Percentiles rank a stretch among this genome's conserved stretches.
Evolutionary conservation across 192 early-diverging fungal genomes (phyloP).

Genomic region (Geosiphon pyriformis): DNA sequence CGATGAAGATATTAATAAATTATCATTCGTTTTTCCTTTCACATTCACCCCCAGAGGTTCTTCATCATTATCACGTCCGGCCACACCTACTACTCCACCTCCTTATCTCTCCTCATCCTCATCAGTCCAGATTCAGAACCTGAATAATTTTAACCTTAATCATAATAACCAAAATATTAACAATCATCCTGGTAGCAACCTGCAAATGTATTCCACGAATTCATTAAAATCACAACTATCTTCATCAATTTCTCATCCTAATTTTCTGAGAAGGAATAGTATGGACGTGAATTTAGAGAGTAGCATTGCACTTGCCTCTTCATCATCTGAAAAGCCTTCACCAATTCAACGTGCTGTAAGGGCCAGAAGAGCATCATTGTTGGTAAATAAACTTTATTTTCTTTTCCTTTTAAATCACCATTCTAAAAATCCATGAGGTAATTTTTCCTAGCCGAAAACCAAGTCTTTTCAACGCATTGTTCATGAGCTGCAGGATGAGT

Average conservation of each 20-base stretch:
- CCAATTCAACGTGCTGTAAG: conserved; percentile 18
- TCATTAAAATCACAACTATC: conserved; percentile 5
- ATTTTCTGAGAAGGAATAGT: conserved; percentile 22
- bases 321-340: conserved; percentile 8
- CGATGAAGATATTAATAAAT: conserved; percentile 20
- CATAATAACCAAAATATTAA: background rate
- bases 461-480: conserved; percentile 22
- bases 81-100: conserved; percentile 21
- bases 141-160: background rate
- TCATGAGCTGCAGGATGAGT: conserved; percentile 23
- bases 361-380: conserved; percentile 22
- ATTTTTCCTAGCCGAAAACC: conserved; percentile 18
- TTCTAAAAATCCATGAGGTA: background rate
- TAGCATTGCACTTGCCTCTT: background rate
- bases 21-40: conserved; percentile 7
- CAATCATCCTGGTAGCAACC: background rate
- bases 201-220: background rate
- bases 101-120: background rate
- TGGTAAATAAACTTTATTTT: background rate
- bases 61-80: conserved; percentile 12
- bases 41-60: conserved; percentile 15
- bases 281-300: conserved; percentile 17
- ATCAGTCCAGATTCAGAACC: background rate
- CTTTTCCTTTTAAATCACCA: background rate
- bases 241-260: conserved; percentile 6